A percentile compares a stretch with the other conserved stretches of the same genome.
These are phyloP conservation scores for Trypethelium eluteriae DNA, from an alignment of 495 filamentous ascomycete species.

Conservation along the genomic window DNA sequence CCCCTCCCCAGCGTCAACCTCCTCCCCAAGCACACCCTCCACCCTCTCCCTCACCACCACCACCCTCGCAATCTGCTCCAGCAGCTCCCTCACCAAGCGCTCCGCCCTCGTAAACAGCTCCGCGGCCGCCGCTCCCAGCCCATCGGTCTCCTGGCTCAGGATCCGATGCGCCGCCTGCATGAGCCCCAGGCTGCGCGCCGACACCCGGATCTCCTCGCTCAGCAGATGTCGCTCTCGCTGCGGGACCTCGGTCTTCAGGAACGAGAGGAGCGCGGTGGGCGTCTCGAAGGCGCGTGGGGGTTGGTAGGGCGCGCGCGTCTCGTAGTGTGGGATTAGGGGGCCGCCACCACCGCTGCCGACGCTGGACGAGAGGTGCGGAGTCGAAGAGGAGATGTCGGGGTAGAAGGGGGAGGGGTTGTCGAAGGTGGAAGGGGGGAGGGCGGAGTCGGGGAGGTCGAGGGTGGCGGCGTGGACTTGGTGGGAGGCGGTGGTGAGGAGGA, in stretches of 20 bases:
- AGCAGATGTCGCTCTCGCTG: constrained; percentile 52
- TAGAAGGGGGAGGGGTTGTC: constrained; percentile 30
- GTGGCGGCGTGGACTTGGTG: constrained; percentile 55
- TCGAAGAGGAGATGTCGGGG: constrained; percentile 29
- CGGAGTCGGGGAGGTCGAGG: constrained; percentile 52
- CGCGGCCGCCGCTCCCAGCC: constrained; percentile 63
- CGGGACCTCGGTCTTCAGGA: constrained; percentile 47
- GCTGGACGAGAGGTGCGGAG: constrained; percentile 13
- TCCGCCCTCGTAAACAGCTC: constrained; percentile 76
- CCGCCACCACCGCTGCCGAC: neutral
- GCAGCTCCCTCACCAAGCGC: constrained; percentile 61
- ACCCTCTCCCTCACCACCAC: constrained; percentile 56
- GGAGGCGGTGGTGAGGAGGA: constrained; percentile 63
- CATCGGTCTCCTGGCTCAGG: constrained; percentile 63
- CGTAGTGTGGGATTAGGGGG: constrained; percentile 26
- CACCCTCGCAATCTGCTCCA: constrained; percentile 60
- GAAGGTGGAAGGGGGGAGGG: constrained; percentile 30
- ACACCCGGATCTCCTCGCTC: constrained; percentile 64
- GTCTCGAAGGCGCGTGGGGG: constrained; percentile 58
- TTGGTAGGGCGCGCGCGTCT: constrained; percentile 60
- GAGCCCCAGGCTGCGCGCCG: constrained; percentile 63
- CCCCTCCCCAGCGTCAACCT: constrained; percentile 30
- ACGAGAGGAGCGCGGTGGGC: constrained; percentile 49
- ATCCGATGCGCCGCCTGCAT: constrained; percentile 71
- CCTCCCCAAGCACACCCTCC: constrained; percentile 51